A percentile compares a stretch with the other conserved stretches of the same genome.
These are phyloP conservation scores for Bryum argenteum DNA, from an alignment of 225 moss, liverwort and hornwort species.

Conservation along the genomic window DNA sequence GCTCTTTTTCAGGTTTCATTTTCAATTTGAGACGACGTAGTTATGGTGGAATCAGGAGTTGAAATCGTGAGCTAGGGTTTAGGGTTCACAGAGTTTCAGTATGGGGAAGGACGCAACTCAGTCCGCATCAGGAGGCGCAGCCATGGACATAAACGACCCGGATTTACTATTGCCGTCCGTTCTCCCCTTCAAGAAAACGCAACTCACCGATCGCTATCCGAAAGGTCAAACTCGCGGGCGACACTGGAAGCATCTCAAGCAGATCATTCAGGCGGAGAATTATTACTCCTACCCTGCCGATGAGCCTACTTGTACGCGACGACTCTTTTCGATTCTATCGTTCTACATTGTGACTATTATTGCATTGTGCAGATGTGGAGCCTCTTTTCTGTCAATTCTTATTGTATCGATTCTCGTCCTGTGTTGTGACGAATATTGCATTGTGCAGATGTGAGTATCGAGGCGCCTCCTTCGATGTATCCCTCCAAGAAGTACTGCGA, in stretches of 20 bases:
- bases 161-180: constrained; percentile 74
- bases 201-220: constrained; percentile 78
- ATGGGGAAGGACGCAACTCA: constrained; percentile 27
- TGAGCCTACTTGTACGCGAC: constrained; percentile 76
- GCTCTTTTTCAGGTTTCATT: too few species aligned
- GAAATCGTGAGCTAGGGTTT: too few species aligned
- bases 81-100: constrained; percentile 25
- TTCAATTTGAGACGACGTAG: too few species aligned
- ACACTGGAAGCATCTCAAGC: constrained; percentile 98
- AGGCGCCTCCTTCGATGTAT: constrained; percentile 92
- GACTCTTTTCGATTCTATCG: neutral
- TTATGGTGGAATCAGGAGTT: too few species aligned
- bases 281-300: constrained; percentile 76
- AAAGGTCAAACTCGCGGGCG: constrained; percentile 93
- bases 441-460: constrained; percentile 77
- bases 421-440: constrained; percentile 1
- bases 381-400: too few species aligned
- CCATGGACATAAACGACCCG: constrained; percentile 58
- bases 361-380: too few species aligned
- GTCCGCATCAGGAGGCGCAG: constrained; percentile 12
- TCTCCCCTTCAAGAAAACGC: constrained; percentile 82
- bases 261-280: constrained; percentile 95
- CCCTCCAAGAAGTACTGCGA: constrained; percentile 96
- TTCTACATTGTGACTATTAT: neutral
- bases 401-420: neutral